Conservation (phyloP, 345 rosid species). For the Alliaria petiolata region DNA sequence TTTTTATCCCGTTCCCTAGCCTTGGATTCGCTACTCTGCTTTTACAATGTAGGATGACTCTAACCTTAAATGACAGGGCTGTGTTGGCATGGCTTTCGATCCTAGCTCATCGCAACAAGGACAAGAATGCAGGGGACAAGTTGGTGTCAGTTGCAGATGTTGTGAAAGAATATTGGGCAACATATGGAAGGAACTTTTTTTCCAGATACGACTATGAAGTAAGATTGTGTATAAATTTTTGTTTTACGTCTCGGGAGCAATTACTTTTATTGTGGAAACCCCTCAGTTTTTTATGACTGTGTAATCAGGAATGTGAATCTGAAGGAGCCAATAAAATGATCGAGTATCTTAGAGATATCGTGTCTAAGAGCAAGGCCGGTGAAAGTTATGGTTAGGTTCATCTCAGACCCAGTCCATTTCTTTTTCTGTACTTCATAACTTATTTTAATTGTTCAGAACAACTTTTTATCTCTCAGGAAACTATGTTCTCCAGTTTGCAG, state of each 20-base stretch:
- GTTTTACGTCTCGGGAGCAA: background rate
- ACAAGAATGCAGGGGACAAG: conserved; percentile 70
- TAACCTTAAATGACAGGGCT: conserved; percentile 57
- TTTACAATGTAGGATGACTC: background rate
- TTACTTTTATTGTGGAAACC: background rate
- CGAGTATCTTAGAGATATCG: conserved; percentile 63
- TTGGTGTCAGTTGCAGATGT: conserved; percentile 80
- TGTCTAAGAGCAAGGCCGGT: conserved; percentile 67
- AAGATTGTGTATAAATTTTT: conserved; percentile 27
- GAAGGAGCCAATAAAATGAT: conserved; percentile 91
- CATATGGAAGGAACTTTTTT: conserved; percentile 87
- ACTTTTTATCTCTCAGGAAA: conserved; percentile 44
- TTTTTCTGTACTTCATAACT: background rate
- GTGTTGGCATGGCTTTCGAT: conserved; percentile 94
- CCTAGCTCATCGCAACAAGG: conserved; percentile 73
- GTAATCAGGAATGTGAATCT: conserved; percentile 84
- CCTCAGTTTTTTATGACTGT: conserved; percentile 9
- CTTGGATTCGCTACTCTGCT: too few relatives aligned
- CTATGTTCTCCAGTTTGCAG: conserved; percentile 72
- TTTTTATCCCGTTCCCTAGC: too few relatives aligned
- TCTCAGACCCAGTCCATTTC: background rate
- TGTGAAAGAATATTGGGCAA: conserved; percentile 88
- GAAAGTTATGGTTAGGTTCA: conserved; percentile 61
- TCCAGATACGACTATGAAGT: conserved; percentile 96
- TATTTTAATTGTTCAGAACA: conserved; percentile 6